Conservation (phyloP, 2,329 filamentous ascomycete genomes). For the Colletotrichum tofieldiae region DNA sequence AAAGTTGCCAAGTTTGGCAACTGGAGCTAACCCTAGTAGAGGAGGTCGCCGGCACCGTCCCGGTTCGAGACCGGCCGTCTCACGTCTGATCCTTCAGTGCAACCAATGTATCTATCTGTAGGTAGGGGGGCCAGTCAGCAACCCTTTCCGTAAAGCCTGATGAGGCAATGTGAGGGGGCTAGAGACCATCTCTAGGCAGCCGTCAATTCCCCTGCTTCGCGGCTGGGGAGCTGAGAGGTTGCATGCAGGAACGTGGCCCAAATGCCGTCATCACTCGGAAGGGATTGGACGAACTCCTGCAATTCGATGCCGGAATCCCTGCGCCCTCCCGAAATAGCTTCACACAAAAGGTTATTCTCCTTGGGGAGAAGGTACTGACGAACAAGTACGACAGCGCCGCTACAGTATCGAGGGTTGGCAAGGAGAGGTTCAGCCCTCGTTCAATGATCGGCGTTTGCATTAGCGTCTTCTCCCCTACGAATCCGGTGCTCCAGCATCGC, state of each 20-base stretch:
- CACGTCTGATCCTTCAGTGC: neutral
- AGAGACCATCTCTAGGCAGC: conserved; percentile 34
- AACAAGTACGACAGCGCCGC: neutral
- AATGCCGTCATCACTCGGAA: neutral
- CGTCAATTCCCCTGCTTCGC: conserved; percentile 15
- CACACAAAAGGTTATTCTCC: neutral
- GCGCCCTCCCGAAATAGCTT: conserved; percentile 23
- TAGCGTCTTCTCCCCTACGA: conserved; percentile 25
- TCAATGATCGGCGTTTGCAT: conserved; percentile 18
- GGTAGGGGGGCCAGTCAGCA: conserved; percentile 5
- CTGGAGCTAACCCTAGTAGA: neutral
- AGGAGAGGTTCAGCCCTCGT: neutral
- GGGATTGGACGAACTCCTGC: conserved; percentile 31
- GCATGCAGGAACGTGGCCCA: conserved; percentile 26
- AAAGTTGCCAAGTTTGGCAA: conserved; percentile 3
- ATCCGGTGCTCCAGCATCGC: conserved; percentile 19
- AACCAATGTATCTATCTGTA: neutral
- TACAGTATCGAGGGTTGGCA: neutral
- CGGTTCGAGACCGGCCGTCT: conserved; percentile 13
- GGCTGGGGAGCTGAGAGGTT: neutral
- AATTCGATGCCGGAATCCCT: conserved; percentile 14
- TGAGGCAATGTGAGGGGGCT: neutral
- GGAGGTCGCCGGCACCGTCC: neutral
- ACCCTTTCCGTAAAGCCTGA: neutral
- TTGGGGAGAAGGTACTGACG: neutral